These are phyloP conservation scores for Xylariaceae sp. DNA, from an alignment of 2,329 filamentous ascomycete genomes.

Conservation along the genomic window DNA sequence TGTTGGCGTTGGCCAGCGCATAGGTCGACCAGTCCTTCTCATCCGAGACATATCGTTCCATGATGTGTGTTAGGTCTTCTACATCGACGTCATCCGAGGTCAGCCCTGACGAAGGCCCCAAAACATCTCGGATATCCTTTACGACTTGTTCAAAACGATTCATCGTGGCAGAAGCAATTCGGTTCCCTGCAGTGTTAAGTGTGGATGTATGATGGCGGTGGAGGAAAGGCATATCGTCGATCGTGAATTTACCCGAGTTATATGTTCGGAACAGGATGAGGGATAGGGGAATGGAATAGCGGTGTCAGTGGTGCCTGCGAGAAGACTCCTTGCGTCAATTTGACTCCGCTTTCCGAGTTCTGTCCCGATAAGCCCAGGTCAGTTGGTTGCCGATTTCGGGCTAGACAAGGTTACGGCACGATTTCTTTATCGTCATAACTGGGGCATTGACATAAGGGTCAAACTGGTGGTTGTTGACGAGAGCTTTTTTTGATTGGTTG, in stretches of 20 bases:
- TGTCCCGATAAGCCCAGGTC: constrained; percentile 5
- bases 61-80: constrained; percentile 68
- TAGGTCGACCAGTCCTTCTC: constrained; percentile 74
- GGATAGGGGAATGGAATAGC: constrained; percentile 20
- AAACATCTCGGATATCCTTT: constrained; percentile 68
- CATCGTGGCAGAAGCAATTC: constrained; percentile 18
- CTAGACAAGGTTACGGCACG: constrained; percentile 14
- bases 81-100: constrained; percentile 82
- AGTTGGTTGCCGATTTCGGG: constrained; percentile 22
- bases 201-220: constrained; percentile 1
- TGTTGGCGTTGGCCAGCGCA: constrained; percentile 69
- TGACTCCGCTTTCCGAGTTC: constrained; percentile 22
- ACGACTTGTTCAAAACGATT: constrained; percentile 72
- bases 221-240: constrained; percentile 10
- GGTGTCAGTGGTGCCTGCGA: constrained; percentile 21
- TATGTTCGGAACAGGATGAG: not conserved
- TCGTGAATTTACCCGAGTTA: constrained; percentile 8
- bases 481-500: constrained; percentile 23
- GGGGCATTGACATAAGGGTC: constrained; percentile 12
- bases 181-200: constrained; percentile 1
- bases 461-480: constrained; percentile 11
- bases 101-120: constrained; percentile 81
- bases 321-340: not conserved
- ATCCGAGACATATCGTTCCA: constrained; percentile 73
- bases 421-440: constrained; percentile 17